Evolutionary conservation across 2,329 filamentous ascomycete genomes (phyloP).

Genomic region (Diaporthe aspalathi): DNA sequence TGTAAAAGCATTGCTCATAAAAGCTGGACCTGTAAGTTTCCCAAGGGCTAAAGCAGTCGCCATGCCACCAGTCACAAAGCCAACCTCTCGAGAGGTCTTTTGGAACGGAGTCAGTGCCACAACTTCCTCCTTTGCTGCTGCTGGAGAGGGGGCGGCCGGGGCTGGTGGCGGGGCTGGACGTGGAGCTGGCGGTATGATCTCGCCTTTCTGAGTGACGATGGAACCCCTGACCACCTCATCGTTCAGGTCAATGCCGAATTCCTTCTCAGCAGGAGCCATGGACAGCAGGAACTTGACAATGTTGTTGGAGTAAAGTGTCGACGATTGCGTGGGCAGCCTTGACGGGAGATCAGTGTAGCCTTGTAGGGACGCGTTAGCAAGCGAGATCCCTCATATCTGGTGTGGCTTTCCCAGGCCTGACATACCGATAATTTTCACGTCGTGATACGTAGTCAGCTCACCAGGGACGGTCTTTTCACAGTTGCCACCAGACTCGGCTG

Average conservation of each 20-base stretch:
- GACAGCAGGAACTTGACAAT: constrained; percentile 90
- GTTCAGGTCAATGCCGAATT: constrained; percentile 81
- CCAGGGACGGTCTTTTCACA: constrained; percentile 84
- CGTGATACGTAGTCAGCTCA: constrained; percentile 76
- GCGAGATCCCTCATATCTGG: neutral
- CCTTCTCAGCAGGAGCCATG: constrained; percentile 80
- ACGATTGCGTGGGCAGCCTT: constrained; percentile 86
- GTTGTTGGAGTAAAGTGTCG: constrained; percentile 92
- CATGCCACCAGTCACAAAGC: constrained; percentile 81
- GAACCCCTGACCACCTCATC: constrained; percentile 89
- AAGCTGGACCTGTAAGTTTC: constrained; percentile 82
- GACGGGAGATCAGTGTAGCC: constrained; percentile 90
- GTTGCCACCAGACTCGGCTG: constrained; percentile 88
- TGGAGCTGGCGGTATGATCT: constrained; percentile 80
- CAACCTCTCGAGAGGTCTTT: constrained; percentile 80
- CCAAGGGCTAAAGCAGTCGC: constrained; percentile 79
- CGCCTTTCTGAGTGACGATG: constrained; percentile 83
- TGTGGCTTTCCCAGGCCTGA: neutral
- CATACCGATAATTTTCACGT: constrained; percentile 85
- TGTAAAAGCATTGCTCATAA: constrained; percentile 90
- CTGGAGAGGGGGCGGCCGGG: constrained; percentile 62
- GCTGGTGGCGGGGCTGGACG: constrained; percentile 72
- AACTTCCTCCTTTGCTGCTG: constrained; percentile 64
- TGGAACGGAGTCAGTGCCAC: constrained; percentile 85
- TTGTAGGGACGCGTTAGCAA: constrained; percentile 50